phyloP scores from a whole-genome alignment of 75 land plant genomes.

The Selaginella moellendorffii region DNA sequence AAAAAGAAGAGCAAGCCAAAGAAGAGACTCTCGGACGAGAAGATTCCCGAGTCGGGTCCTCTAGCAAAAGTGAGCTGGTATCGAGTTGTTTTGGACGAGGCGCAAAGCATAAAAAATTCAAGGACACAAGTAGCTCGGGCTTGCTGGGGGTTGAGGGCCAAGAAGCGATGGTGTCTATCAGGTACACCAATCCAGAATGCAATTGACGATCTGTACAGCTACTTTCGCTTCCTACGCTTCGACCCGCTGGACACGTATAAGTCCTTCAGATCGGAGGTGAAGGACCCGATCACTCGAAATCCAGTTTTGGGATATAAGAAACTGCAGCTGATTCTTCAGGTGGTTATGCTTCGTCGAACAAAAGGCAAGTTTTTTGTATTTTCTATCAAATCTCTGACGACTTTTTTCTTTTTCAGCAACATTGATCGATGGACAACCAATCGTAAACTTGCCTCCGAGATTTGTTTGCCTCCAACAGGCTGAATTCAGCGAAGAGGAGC shows the following conservation, averaged over 20 bases:
- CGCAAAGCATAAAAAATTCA: conserved; percentile 91
- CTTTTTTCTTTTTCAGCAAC: conserved; percentile 33
- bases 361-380: conserved; percentile 38
- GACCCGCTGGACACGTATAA: conserved; percentile 59
- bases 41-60: conserved; percentile 36
- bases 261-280: conserved; percentile 48
- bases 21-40: conserved; percentile 37
- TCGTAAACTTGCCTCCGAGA: conserved; percentile 71
- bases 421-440: conserved; percentile 72
- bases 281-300: conserved; percentile 51
- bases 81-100: conserved; percentile 94
- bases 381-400: not conserved
- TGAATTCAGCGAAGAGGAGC: conserved; percentile 72
- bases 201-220: conserved; percentile 92
- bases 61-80: conserved; percentile 84
- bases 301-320: conserved; percentile 59
- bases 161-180: conserved; percentile 92
- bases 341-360: conserved; percentile 76
- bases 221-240: conserved; percentile 75
- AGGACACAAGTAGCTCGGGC: conserved; percentile 96
- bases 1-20: conserved; percentile 17
- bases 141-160: conserved; percentile 88
- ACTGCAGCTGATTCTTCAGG: conserved; percentile 64
- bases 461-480: conserved; percentile 40
- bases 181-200: conserved; percentile 97